Evolutionary conservation across 768 basidiomycete genomes (phyloP).

Genomic region (Epithele typhae): DNA sequence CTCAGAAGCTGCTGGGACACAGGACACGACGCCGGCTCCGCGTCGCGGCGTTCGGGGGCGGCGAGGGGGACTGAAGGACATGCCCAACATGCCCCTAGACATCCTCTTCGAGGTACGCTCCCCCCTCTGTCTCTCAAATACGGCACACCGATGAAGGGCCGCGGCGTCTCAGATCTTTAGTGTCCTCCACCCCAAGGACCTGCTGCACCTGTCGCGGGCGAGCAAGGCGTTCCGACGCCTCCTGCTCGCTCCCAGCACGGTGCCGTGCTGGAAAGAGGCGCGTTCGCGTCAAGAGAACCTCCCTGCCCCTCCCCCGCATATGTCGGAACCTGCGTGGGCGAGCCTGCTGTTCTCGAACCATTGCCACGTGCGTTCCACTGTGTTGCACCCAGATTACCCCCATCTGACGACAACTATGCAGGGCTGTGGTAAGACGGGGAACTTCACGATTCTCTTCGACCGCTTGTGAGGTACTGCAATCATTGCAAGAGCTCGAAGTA

Average conservation of each 20-base stretch:
- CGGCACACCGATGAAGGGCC: neutral
- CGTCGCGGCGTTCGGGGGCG: neutral
- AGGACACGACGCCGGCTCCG: neutral
- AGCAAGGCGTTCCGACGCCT: constrained; percentile 32
- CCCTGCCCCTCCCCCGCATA: constrained; percentile 25
- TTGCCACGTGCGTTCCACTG: constrained; percentile 29
- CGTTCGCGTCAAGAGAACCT: constrained; percentile 19
- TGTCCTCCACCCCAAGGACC: constrained; percentile 35
- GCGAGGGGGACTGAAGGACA: constrained; percentile 10
- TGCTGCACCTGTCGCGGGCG: constrained; percentile 37
- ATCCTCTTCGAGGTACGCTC: constrained; percentile 12
- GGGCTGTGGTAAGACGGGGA: constrained; percentile 5
- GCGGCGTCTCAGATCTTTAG: constrained; percentile 32
- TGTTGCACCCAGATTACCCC: neutral
- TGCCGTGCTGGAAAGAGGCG: constrained; percentile 33
- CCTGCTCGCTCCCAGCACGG: constrained; percentile 23
- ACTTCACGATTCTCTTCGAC: neutral
- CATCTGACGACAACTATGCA: neutral
- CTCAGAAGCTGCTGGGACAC: too few species aligned
- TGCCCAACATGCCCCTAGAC: constrained; percentile 17
- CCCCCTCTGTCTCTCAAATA: neutral
- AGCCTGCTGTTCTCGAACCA: constrained; percentile 31
- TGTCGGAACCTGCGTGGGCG: constrained; percentile 31
- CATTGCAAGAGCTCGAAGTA: neutral
- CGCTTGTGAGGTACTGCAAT: neutral